phyloP scores from a whole-genome alignment of 177 flowering plant genomes.

The Telopea speciosissima region DNA sequence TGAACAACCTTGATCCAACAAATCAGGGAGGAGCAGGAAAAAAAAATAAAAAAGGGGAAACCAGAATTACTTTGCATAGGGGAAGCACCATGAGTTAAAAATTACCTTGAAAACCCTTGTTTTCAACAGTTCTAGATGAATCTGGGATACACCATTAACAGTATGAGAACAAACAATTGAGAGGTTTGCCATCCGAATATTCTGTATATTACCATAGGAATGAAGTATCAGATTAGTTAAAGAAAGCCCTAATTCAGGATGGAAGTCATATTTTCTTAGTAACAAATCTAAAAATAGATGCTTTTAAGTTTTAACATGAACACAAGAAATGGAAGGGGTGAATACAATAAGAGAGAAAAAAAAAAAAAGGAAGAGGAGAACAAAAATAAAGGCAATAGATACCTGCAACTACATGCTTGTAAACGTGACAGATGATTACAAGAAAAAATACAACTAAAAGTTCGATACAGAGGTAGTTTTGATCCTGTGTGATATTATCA shows the following conservation, averaged over 20 bases:
- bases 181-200: constrained; percentile 48
- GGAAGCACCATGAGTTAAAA: background rate
- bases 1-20: background rate
- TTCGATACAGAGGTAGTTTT: no score
- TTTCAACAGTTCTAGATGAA: constrained; percentile 39
- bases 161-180: constrained; percentile 47
- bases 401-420: no score
- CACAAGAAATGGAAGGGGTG: background rate
- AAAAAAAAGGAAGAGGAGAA: background rate
- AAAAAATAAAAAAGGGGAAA: no score
- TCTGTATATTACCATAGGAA: constrained; percentile 26
- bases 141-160: constrained; percentile 50
- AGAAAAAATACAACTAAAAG: no score
- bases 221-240: background rate
- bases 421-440: no score
- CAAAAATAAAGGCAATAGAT: no score
- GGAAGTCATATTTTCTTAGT: background rate
- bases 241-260: no score
- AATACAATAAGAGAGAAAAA: background rate
- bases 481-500: no score
- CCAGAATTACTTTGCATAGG: no score
- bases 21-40: no score
- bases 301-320: no score
- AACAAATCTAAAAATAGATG: background rate
- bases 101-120: constrained; percentile 46